Percentiles rank a stretch among this genome's conserved stretches.
phyloP scores from a whole-genome alignment of 1,139 yeast species.

The Wickerhamiella pararugosa region DNA sequence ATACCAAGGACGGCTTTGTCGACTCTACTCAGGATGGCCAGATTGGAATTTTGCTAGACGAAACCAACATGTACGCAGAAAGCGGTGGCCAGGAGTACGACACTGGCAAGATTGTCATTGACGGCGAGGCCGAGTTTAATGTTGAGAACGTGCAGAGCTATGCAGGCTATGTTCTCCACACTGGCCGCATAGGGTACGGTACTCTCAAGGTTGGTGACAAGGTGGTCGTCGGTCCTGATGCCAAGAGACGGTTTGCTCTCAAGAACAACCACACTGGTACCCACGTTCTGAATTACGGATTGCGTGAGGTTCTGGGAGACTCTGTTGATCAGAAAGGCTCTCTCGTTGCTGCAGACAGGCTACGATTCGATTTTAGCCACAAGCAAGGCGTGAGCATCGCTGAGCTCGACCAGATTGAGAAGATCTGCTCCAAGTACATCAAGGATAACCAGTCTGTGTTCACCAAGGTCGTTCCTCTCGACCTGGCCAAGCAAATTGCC shows the following conservation, averaged over 20 bases:
- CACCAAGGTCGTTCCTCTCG: constrained; percentile 68
- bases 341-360: constrained; percentile 83
- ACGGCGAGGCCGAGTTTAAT: constrained; percentile 72
- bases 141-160: constrained; percentile 86
- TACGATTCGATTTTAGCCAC: constrained; percentile 91
- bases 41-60: constrained; percentile 69
- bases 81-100: constrained; percentile 99
- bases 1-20: constrained; percentile 51
- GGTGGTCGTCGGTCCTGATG: constrained; percentile 80
- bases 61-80: constrained; percentile 93
- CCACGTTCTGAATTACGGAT: constrained; percentile 79
- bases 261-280: constrained; percentile 98
- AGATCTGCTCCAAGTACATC: constrained; percentile 56
- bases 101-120: constrained; percentile 82
- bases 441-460: constrained; percentile 56
- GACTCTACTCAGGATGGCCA: constrained; percentile 32
- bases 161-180: constrained; percentile 91
- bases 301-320: constrained; percentile 75
- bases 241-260: constrained; percentile 89
- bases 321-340: constrained; percentile 94
- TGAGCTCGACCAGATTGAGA: constrained; percentile 65
- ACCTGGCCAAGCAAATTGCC: constrained; percentile 51
- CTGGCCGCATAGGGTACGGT: constrained; percentile 77
- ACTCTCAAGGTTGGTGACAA: constrained; percentile 46
- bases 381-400: constrained; percentile 57